phyloP scores from a whole-genome alignment of 73 alveolate genomes.

The Stentor roeselii region DNA sequence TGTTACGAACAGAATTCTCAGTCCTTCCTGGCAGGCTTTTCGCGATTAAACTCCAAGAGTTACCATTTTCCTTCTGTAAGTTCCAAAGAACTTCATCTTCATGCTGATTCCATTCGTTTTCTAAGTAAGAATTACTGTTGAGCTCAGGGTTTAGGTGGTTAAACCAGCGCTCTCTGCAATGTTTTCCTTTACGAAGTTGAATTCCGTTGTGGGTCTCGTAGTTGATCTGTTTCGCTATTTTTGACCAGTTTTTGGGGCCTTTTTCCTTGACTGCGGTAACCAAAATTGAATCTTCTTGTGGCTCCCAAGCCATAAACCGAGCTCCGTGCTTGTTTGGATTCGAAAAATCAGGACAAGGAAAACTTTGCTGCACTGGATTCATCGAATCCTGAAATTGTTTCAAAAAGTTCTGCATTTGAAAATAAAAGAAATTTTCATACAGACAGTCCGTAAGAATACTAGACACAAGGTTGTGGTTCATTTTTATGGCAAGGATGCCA shows the following conservation, averaged over 20 bases:
- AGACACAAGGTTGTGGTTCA: slow-evolving; percentile 9
- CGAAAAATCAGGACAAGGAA: neutral
- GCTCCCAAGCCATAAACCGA: neutral
- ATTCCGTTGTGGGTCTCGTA: neutral
- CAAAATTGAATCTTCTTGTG: neutral
- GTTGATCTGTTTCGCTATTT: slow-evolving; percentile 10
- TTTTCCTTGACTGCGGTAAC: neutral
- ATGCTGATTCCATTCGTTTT: neutral
- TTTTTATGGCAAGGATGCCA: too few species aligned
- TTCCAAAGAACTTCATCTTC: neutral
- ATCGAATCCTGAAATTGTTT: neutral
- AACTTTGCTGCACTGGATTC: neutral
- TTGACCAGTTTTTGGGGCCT: neutral
- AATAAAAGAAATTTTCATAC: too few species aligned
- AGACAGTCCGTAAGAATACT: neutral
- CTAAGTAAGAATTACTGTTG: slow-evolving; percentile 26
- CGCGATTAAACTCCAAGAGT: slow-evolving; percentile 25
- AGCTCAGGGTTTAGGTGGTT: slow-evolving; percentile 75
- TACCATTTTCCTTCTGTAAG: neutral
- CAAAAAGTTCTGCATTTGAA: neutral
- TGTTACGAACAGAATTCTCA: neutral
- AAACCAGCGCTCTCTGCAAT: slow-evolving; percentile 86
- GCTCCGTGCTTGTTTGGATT: neutral
- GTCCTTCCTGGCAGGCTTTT: slow-evolving; percentile 12
- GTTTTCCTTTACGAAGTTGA: slow-evolving; percentile 69